Evolutionary conservation across 441 rosid genomes (phyloP), one percentile per base, ranked within the genome.

Genomic region (Euphorbia celastroides): DNA sequence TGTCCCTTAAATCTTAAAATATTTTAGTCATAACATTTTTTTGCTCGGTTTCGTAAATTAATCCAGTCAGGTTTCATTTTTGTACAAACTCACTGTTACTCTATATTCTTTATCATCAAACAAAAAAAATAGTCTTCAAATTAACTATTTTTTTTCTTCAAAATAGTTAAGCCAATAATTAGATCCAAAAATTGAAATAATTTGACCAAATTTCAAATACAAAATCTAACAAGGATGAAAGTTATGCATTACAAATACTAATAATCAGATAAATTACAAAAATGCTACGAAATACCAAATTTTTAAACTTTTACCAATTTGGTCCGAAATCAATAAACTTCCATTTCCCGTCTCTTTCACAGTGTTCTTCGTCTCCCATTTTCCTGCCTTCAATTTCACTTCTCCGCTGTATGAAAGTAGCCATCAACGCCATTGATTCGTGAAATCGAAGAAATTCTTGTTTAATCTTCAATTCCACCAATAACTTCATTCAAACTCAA

Each of bases 361-460:
- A 75, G 60, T 63, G 75, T 65, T 57, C 75, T 57, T 0, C 46
- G 19, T 34, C 46, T 17, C 22, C 13, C n/a, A n/a, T n/a, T n/a
- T n/a, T n/a, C 30, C 0, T 8, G 16, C 17, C 30, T 23, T 54
- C 25, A 22, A 54, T 54, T 54, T 54, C 0, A 25, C 50, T 16
- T 20, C 1, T 25, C 31, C n/a, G 10, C 26, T 28, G 25, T 26
- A 9, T 13, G 34, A 59, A 27, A 17, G 28, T 9, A 5, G 22
- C 23, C 44, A 38, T 9, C 44, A 17, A 62, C 31, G 44, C 59
- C 36, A 41, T 66, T 42, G 68, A 78, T 61, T 67, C 87, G 68
- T 85, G 61, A 65, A 70, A 57, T 52, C 79, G 67, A 85, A 85
- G 89, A 31, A 73, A 85, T 72, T 65, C 25, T 31, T 69, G 51